Conservation (phyloP, 179 eudicot genomes). For the Spergularia azorica region DNA sequence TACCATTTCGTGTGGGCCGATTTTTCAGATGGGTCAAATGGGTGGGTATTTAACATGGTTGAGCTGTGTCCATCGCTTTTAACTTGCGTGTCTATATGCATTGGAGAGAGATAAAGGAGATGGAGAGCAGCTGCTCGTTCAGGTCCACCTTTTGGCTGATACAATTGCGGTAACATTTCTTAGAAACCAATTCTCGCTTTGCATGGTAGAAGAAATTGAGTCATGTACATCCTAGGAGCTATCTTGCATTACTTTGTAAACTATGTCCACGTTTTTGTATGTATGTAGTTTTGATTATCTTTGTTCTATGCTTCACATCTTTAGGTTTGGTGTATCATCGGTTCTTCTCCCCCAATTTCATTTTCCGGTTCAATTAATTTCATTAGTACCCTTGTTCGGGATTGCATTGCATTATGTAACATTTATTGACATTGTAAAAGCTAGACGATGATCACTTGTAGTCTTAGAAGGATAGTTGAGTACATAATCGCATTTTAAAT, state of each 20-base stretch:
- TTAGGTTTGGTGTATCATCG: too few relatives aligned
- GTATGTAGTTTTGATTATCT: constrained; percentile 25
- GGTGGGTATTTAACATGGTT: constrained; percentile 66
- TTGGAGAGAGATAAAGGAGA: constrained; percentile 10
- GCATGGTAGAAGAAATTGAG: constrained; percentile 15
- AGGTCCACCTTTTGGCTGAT: constrained; percentile 24
- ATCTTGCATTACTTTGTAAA: constrained; percentile 22
- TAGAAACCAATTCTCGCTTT: not conserved
- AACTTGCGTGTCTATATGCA: not conserved
- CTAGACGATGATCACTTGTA: too few relatives aligned
- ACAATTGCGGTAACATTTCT: not conserved
- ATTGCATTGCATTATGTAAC: not conserved
- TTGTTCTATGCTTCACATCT: not conserved
- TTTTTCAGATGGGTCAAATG: constrained; percentile 95
- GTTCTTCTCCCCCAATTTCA: too few relatives aligned
- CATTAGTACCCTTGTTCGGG: too few relatives aligned
- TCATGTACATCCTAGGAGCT: constrained; percentile 34
- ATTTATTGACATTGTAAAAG: not conserved
- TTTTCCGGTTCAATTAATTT: too few relatives aligned
- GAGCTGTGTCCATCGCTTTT: not conserved
- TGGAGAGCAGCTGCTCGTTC: too few relatives aligned
- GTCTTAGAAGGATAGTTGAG: too few relatives aligned
- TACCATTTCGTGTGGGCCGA: constrained; percentile 85
- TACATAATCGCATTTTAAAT: too few relatives aligned
- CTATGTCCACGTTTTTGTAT: constrained; percentile 27